Evolutionary conservation across 768 basidiomycete species (phyloP), one percentile per base, ranked within the genome.

Genomic region (Mycena galopus): DNA sequence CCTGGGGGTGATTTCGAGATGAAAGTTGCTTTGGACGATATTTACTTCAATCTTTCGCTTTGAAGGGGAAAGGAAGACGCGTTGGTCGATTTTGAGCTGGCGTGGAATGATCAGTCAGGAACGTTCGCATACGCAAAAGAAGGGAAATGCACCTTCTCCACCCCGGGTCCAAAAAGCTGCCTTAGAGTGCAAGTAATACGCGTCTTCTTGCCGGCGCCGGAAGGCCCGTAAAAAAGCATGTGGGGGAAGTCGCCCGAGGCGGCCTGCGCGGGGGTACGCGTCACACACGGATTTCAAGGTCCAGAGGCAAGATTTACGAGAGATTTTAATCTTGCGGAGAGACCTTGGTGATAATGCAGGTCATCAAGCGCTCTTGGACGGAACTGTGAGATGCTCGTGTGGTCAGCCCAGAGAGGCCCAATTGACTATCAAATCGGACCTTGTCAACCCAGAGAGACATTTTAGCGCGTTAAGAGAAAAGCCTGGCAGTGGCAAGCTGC

Each of bases 1-100:
- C 97, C 96, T 97, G 4, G 97, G 97, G 0, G 97, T 99, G 66
- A 99, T 92, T 83, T 99, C 97, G 50, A 99, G 92, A 82, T 99
- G 97, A 80, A 92, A 99, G 81, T 99, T 99, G 82, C 95, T 96
- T 83, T 98, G 96, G 5, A 99, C 97, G 64, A 99, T 86, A 80
- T 99, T 99, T 75, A 99, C 92, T 80, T 99, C 97, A 23, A 99
- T 86, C 81, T 97, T 99, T 60, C 96, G 89, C 80, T 93, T 95
- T 11, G 96, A 96, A 0, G 97, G 97, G 0, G 97, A 96, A 33
- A 97, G 83, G 82, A 99, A 99, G 2, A 98, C 91, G 67, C 97
- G 87, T 87, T 99, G 97, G 82, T 99, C 97, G 63, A 99, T 98
- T 87, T 98, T 96, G 47, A 99, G 87, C 97, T 99, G 76, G 6